These are phyloP conservation scores for Euphorbia tirucalli DNA, from an alignment of 345 rosid species.

Conservation along the genomic window DNA sequence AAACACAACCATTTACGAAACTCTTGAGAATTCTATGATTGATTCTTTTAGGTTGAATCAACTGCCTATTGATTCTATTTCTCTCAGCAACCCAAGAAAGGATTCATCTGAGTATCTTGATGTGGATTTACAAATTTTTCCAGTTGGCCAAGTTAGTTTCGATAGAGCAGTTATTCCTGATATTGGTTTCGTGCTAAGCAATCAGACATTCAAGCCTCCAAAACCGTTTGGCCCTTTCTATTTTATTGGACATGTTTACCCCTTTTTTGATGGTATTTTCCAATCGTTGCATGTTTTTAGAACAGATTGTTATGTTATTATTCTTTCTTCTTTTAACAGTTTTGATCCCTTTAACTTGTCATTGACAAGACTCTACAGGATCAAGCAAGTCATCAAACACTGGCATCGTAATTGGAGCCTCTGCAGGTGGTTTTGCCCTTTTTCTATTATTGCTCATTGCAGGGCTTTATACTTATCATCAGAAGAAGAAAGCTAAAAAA, in stretches of 20 bases:
- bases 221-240: constrained; percentile 50
- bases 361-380: constrained; percentile 20
- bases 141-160: constrained; percentile 44
- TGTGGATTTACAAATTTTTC: constrained; percentile 52
- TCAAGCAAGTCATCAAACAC: constrained; percentile 42
- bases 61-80: constrained; percentile 64
- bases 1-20: constrained; percentile 32
- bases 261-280: constrained; percentile 47
- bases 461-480: constrained; percentile 63
- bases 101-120: constrained; percentile 39
- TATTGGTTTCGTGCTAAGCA: constrained; percentile 57
- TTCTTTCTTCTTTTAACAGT: not conserved
- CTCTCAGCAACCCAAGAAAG: constrained; percentile 56
- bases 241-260: constrained; percentile 41
- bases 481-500: constrained; percentile 68
- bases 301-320: not conserved
- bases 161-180: constrained; percentile 36
- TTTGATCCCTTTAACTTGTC: not conserved
- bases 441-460: constrained; percentile 51
- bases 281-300: not conserved
- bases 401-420: constrained; percentile 64
- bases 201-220: constrained; percentile 67
- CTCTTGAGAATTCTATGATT: constrained; percentile 36
- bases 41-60: constrained; percentile 22
- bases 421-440: constrained; percentile 52